A percentile compares a stretch with the other conserved stretches of the same genome.
These are phyloP conservation scores for Backusella liffmaniae DNA, from an alignment of 192 early-diverging fungal genomes.

Conservation along the genomic window DNA sequence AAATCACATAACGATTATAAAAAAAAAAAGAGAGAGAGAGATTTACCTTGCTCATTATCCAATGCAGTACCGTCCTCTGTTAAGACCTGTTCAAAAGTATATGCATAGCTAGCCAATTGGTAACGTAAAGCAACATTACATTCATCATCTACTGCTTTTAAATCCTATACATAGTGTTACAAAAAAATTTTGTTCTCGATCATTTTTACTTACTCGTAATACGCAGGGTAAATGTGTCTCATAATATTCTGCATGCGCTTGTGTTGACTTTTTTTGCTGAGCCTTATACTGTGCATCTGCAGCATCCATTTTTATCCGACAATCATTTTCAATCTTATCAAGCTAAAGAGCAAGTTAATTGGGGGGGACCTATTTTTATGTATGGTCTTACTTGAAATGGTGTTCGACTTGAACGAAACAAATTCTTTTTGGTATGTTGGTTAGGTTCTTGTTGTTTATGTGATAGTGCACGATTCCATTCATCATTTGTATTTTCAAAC, in stretches of 20 bases:
- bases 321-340: constrained; percentile 83
- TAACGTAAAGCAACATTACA: constrained; percentile 80
- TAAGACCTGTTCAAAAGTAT: constrained; percentile 75
- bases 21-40: too few species aligned
- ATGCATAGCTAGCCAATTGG: constrained; percentile 77
- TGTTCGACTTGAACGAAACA: constrained; percentile 53
- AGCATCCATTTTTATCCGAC: constrained; percentile 72
- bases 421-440: constrained; percentile 40
- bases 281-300: constrained; percentile 85
- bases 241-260: constrained; percentile 75
- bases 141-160: constrained; percentile 82
- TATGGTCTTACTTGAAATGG: constrained; percentile 55
- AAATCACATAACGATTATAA: not conserved
- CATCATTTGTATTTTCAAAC: constrained; percentile 77
- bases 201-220: constrained; percentile 56
- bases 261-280: constrained; percentile 74
- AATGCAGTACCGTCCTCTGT: constrained; percentile 69
- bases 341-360: constrained; percentile 45
- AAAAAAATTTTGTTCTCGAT: not conserved
- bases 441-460: constrained; percentile 48
- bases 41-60: constrained; percentile 38
- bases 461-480: constrained; percentile 80
- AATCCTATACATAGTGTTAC: constrained; percentile 31
- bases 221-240: constrained; percentile 81
- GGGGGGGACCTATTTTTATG: not conserved